Evolutionary conservation across 2,329 filamentous ascomycete genomes (phyloP).

Genomic region (Aureobasidium sp.): DNA sequence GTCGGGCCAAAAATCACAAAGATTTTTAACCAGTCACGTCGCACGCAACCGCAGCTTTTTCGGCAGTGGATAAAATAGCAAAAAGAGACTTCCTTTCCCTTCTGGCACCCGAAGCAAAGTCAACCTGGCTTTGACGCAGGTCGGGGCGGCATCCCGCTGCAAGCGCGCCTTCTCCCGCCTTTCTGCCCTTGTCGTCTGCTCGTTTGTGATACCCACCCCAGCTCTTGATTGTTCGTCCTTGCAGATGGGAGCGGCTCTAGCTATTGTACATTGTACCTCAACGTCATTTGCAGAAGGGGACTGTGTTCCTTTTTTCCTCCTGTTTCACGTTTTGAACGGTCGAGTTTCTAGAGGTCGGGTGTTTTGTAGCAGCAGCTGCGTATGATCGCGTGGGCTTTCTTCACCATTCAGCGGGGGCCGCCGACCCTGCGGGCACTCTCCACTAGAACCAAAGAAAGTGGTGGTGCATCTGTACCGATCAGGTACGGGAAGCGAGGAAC

Average conservation of each 20-base stretch:
- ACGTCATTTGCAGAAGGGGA: neutral
- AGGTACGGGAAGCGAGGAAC: constrained; percentile 10
- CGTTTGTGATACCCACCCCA: neutral
- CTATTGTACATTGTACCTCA: neutral
- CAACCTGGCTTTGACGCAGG: constrained; percentile 8
- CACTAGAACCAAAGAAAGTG: neutral
- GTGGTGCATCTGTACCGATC: neutral
- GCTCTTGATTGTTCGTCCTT: constrained; percentile 11
- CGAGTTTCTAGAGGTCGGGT: neutral
- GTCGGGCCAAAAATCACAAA: neutral
- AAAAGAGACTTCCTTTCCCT: neutral
- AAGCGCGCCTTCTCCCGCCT: constrained; percentile 14
- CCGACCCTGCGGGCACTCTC: neutral
- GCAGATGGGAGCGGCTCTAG: constrained; percentile 13
- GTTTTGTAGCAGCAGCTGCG: neutral
- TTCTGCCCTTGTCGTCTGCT: constrained; percentile 12
- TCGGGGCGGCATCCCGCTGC: constrained; percentile 2
- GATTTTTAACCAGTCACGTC: constrained; percentile 13
- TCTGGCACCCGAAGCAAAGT: neutral
- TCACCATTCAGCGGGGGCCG: neutral
- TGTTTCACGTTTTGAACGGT: neutral
- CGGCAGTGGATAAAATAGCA: neutral
- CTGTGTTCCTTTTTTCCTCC: neutral
- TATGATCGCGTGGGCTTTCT: constrained; percentile 5
- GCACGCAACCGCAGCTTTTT: constrained; percentile 2